phyloP scores from a whole-genome alignment of 306 rosid species.

The Vachellia pachyceras region DNA sequence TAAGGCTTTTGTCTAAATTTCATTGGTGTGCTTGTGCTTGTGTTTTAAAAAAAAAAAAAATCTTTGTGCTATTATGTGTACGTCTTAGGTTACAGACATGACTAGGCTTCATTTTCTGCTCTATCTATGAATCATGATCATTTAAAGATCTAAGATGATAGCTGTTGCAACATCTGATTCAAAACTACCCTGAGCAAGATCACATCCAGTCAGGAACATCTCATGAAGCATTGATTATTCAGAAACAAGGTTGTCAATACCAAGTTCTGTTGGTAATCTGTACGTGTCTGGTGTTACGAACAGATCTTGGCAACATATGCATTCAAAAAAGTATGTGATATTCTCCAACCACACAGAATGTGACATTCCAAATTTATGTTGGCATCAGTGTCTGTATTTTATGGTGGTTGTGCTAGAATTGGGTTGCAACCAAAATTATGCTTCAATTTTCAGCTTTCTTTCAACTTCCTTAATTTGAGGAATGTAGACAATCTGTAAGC shows the following conservation, averaged over 20 bases:
- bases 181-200: constrained; percentile 71
- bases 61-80: not conserved
- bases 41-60: too few relatives aligned
- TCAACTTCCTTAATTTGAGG: not conserved
- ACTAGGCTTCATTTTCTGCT: not conserved
- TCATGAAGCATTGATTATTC: not conserved
- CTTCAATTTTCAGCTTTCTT: constrained; percentile 6
- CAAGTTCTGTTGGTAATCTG: not conserved
- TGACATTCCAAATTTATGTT: not conserved
- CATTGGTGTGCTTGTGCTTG: not conserved
- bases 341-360: not conserved
- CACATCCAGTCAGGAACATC: constrained; percentile 25
- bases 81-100: not conserved
- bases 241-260: not conserved
- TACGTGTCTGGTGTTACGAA: not conserved
- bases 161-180: constrained; percentile 72
- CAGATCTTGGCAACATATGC: not conserved
- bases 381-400: not conserved
- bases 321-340: not conserved
- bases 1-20: too few relatives aligned
- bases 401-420: not conserved
- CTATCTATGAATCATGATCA: not conserved
- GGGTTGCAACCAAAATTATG: not conserved
- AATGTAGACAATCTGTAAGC: not conserved
- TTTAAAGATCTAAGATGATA: constrained; percentile 62